A percentile compares a stretch with the other conserved stretches of the same genome.
Evolutionary conservation across 2,329 filamentous ascomycete genomes (phyloP).

Genomic region (Penicillium sp.): DNA sequence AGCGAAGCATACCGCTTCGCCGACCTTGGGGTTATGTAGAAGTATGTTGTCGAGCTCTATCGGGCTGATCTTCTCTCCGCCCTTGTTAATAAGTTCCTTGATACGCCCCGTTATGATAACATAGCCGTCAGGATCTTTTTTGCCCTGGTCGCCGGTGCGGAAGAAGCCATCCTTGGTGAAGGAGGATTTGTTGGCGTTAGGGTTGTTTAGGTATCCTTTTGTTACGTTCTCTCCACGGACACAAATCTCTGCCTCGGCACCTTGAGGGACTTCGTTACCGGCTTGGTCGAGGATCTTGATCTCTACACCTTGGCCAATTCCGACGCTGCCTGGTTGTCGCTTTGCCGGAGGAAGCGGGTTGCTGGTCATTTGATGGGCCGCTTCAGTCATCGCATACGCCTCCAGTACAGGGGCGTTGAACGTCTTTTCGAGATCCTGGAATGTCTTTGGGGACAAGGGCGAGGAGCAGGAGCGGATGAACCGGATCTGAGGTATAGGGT

Average conservation of each 20-base stretch:
- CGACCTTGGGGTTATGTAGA: constrained; percentile 71
- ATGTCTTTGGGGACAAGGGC: constrained; percentile 79
- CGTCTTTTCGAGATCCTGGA: constrained; percentile 76
- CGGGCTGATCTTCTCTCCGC: constrained; percentile 86
- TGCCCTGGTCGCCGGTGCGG: constrained; percentile 85
- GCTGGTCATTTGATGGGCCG: constrained; percentile 59
- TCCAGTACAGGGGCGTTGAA: constrained; percentile 83
- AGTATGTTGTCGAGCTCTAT: constrained; percentile 86
- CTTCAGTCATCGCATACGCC: constrained; percentile 93
- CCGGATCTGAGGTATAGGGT: constrained; percentile 72
- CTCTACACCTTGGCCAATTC: constrained; percentile 81
- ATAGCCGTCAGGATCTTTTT: constrained; percentile 79
- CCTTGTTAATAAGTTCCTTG: constrained; percentile 90
- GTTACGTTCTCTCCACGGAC: constrained; percentile 84
- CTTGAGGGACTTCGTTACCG: constrained; percentile 71
- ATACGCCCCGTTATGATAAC: constrained; percentile 87
- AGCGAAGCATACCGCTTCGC: constrained; percentile 82
- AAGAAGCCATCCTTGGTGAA: constrained; percentile 82
- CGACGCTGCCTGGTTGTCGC: constrained; percentile 81
- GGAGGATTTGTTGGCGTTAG: constrained; percentile 72
- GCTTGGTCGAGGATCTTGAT: constrained; percentile 75
- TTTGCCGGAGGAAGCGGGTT: constrained; percentile 73
- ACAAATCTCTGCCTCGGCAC: constrained; percentile 79
- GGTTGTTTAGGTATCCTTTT: constrained; percentile 83
- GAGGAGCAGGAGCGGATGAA: constrained; percentile 90